Evolutionary conservation across 768 basidiomycete genomes (phyloP).

Genomic region (Serpula lacrymans): DNA sequence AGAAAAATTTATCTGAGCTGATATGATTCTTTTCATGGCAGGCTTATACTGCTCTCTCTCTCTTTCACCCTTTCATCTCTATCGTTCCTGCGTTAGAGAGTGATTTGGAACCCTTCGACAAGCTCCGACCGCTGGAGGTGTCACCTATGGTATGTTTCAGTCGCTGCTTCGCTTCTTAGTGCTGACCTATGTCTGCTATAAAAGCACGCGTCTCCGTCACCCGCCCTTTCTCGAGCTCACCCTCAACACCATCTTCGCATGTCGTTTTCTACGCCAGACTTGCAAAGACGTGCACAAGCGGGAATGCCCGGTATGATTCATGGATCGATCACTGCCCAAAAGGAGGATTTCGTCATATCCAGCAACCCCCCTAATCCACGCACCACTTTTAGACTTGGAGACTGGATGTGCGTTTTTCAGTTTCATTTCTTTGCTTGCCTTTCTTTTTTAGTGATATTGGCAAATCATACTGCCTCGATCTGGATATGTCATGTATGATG

Average conservation of each 20-base stretch:
- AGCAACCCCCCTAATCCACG: constrained; percentile 70
- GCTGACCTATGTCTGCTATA: constrained; percentile 2
- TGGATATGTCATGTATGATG: background rate
- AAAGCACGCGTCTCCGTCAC: constrained; percentile 22
- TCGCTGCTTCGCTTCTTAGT: background rate
- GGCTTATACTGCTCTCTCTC: constrained; percentile 54
- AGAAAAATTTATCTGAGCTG: constrained; percentile 16
- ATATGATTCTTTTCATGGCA: constrained; percentile 27
- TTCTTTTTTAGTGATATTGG: too few relatives aligned
- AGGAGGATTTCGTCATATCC: constrained; percentile 53
- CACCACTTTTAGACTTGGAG: constrained; percentile 63
- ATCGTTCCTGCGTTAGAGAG: constrained; percentile 56
- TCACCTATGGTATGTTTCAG: constrained; percentile 17
- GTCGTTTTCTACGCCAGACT: constrained; percentile 31
- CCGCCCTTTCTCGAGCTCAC: constrained; percentile 12
- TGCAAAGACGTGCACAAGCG: constrained; percentile 19
- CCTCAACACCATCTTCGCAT: constrained; percentile 27
- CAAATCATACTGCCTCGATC: too few relatives aligned
- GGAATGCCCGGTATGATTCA: constrained; percentile 7
- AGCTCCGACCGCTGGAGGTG: constrained; percentile 46
- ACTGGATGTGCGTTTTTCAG: constrained; percentile 67
- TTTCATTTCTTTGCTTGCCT: constrained; percentile 13
- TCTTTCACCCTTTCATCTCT: constrained; percentile 44
- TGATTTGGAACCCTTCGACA: constrained; percentile 60
- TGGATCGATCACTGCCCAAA: constrained; percentile 3